These are phyloP conservation scores for Liquidambar formosana DNA, from an alignment of 164 flowering plant genomes.

Conservation along the genomic window DNA sequence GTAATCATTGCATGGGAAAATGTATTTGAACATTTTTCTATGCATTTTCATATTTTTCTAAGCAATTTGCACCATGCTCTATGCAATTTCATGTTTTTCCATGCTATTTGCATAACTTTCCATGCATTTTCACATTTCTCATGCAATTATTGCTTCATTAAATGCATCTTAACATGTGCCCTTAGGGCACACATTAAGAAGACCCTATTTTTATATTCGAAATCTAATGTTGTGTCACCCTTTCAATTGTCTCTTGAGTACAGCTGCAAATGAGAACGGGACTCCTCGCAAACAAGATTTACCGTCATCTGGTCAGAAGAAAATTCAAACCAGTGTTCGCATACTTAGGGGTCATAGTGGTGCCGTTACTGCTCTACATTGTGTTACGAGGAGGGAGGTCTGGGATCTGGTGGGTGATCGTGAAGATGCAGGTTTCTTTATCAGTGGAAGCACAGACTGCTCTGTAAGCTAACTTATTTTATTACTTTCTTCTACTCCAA, in stretches of 20 bases:
- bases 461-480: conserved; percentile 40
- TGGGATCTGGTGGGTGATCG: conserved; percentile 99
- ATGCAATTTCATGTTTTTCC: too few relatives aligned
- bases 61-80: too few relatives aligned
- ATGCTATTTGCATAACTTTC: too few relatives aligned
- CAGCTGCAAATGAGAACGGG: conserved; percentile 62
- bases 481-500: background rate
- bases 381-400: conserved; percentile 96
- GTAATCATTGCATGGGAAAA: too few relatives aligned
- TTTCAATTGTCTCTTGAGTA: conserved; percentile 15
- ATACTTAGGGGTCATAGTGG: conserved; percentile 90
- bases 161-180: too few relatives aligned
- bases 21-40: too few relatives aligned
- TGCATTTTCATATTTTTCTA: too few relatives aligned
- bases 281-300: conserved; percentile 63
- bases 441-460: conserved; percentile 98
- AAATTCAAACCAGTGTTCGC: conserved; percentile 72
- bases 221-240: background rate
- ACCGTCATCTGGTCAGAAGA: conserved; percentile 63
- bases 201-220: background rate
- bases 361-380: conserved; percentile 88
- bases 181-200: too few relatives aligned
- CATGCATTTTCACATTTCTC: too few relatives aligned
- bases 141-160: too few relatives aligned
- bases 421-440: conserved; percentile 98